Base-by-base conservation (phyloP, 768 basidiomycete species). In the Punctularia strigosozonata region DNA sequence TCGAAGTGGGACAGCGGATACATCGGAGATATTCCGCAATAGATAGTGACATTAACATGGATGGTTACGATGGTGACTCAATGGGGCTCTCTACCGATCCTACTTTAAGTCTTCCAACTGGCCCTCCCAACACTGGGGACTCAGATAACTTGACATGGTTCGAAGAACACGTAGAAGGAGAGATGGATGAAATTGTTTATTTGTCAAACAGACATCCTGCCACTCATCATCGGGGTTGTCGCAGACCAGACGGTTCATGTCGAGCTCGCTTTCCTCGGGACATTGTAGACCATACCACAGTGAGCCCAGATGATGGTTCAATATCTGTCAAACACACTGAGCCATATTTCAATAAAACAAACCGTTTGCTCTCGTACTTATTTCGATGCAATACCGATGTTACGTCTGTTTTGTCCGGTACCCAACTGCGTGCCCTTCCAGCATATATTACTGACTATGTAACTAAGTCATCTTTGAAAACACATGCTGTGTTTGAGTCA, bases 381-480 rank as follows among this genome's bases (percentile, higher is more conserved):
- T 17, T 64, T 2, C 28, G 58, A 7, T 62, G 59, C 38, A 68
- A 68, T 36, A 58, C 61, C 4, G 63, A 67, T 50, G 54, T 62
- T 0, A 61, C 62, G 0, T 56, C 56, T 40, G 37, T 67, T 1
- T 36, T 59, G n/a, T 65, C 60, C 17, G 64, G 65, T 1, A 67
- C 65, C 3, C 50, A 59, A 1, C 52, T 68, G 1, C 63, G 64
- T 36, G 53, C 61, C 14, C 50, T 63, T 3, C 41, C 65, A 0
- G 47, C 55, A 15, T 67, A 66, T 50, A 52, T 66, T 0, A 53
- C 65, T 6, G 63, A 70, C 24, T 71, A 71, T 46, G 54, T 69
- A 1, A 66, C 62, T 0, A 71, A 71, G 44, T 32, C 50, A 0
- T 32, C 46, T 2, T 42, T 71, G 8, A 69, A 66, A 34, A 64